Evolutionary conservation across 805 yeast genomes (phyloP).

Genomic region (Metschnikowia henanensis): DNA sequence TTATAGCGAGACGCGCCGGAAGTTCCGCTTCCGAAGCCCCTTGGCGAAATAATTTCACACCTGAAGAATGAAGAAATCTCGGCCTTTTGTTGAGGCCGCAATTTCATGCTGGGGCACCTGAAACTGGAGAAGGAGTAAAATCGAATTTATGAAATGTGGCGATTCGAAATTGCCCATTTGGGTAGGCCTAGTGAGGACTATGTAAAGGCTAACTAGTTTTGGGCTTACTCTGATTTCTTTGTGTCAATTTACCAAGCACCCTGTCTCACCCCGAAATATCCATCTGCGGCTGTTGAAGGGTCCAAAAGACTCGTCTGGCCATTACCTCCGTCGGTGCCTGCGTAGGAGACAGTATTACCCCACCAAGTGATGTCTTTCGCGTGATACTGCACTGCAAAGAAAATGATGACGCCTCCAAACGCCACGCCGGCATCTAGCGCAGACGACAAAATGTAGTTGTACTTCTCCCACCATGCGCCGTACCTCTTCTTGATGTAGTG

Average conservation of each 20-base stretch:
- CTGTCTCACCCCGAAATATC: slow-evolving; percentile 38
- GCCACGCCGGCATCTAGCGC: slow-evolving; percentile 46
- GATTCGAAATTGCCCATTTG: too few species aligned
- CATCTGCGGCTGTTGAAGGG: slow-evolving; percentile 24
- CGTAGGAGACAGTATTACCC: slow-evolving; percentile 51
- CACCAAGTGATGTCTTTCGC: slow-evolving; percentile 51
- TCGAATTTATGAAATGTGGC: too few species aligned
- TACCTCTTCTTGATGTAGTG: slow-evolving; percentile 38
- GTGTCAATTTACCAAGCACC: slow-evolving; percentile 16
- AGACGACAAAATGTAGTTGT: slow-evolving; percentile 44
- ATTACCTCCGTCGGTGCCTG: slow-evolving; percentile 37
- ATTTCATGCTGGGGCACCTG: too few species aligned
- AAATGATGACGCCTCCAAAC: slow-evolving; percentile 37
- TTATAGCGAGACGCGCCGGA: too few species aligned
- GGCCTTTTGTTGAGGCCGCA: too few species aligned
- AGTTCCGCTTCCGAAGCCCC: too few species aligned
- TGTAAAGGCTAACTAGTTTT: too few species aligned
- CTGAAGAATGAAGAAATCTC: too few species aligned
- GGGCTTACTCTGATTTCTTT: too few species aligned
- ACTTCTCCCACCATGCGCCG: slow-evolving; percentile 45
- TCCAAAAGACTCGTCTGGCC: background rate
- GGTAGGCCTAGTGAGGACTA: too few species aligned
- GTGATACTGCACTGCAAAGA: slow-evolving; percentile 29
- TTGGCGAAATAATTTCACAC: too few species aligned
- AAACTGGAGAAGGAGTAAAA: too few species aligned